phyloP scores from a whole-genome alignment of 768 basidiomycete genomes.

The Sarcomyxa edulis region DNA sequence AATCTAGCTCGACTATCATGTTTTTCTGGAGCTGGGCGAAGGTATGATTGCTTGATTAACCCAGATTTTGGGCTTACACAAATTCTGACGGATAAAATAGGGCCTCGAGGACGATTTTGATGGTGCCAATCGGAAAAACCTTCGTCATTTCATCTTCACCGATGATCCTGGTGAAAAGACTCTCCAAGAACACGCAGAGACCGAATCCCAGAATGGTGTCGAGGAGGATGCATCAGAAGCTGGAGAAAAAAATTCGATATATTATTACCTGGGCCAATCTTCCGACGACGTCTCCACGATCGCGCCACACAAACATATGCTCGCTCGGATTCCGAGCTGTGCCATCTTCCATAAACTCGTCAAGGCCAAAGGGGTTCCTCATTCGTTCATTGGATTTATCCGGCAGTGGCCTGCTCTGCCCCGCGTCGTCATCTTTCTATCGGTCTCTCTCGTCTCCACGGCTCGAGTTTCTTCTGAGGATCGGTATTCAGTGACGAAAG shows the following conservation, averaged over 20 bases:
- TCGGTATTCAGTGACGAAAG: constrained; percentile 53
- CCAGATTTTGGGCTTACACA: too few species aligned
- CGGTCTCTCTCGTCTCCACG: constrained; percentile 46
- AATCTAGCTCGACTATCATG: too few species aligned
- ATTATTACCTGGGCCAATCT: too few species aligned
- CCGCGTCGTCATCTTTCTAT: constrained; percentile 59
- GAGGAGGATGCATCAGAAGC: constrained; percentile 11
- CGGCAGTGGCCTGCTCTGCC: constrained; percentile 69
- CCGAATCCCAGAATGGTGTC: constrained; percentile 11
- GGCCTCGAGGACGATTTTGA: constrained; percentile 61
- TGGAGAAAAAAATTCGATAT: too few species aligned
- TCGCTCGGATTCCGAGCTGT: constrained; percentile 47
- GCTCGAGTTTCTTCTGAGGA: constrained; percentile 44
- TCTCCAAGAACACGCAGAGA: constrained; percentile 5
- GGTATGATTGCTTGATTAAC: too few species aligned
- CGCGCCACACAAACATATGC: too few species aligned
- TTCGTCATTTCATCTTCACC: constrained; percentile 50
- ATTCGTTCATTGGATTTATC: constrained; percentile 59
- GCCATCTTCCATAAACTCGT: constrained; percentile 57
- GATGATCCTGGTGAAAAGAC: constrained; percentile 15
- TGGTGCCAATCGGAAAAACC: constrained; percentile 43
- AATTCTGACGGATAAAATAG: too few species aligned
- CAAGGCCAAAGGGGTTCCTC: constrained; percentile 52
- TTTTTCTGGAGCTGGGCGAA: too few species aligned
- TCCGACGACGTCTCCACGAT: too few species aligned